Base-by-base conservation (phyloP, 495 filamentous ascomycete genomes). In the Podospora appendiculata region DNA sequence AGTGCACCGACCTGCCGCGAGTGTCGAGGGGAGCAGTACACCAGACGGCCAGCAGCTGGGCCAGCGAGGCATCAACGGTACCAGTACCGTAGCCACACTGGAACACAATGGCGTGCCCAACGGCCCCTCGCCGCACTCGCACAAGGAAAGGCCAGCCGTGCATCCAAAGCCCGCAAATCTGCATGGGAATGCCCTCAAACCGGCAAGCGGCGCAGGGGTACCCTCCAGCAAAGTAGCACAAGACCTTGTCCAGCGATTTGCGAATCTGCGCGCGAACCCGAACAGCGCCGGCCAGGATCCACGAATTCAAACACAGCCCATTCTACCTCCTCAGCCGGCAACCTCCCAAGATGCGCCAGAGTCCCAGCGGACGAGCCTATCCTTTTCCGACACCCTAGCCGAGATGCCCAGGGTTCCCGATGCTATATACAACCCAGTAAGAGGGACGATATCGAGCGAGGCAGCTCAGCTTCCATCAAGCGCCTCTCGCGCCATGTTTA, bases 341-440 rank as follows among this genome's bases (percentile, higher is more conserved):
- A 16, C 41, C 5, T 1, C 16, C 16, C 45, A 47, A 36, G 25
- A 35, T n/a, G 16, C 35, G 17, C 17, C 39, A 25, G 52, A 41
- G 32, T 16, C 41, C 16, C 39, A 44, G 45, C 16, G 39, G 16
- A 19, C 48, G 46, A 50, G 62, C 73, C 16, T 11, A 7, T 25
- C 88, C 4, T 80, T 51, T 76, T 70, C 19, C 9, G 52, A 38
- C 9, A 52, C 63, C 25, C 48, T 77, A 16, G 66, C 73, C 13
- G 63, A 65, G 4, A 74, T 96, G 58, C 91, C 91, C 18, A 83
- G 84, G 63, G 71, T 86, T 11, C 91, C 91, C 13, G 89, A 85
- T 61, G 89, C 90, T 11, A 84, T 92, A 9, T 96, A 96, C 58
- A 92, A 84, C 58, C 91, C 91, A 14, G 69, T 68, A n/a, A 66